Percentiles rank a stretch among this genome's conserved stretches.
Conservation (phyloP, 2,329 filamentous ascomycete species). For the Ambrosiella cleistominuta region DNA sequence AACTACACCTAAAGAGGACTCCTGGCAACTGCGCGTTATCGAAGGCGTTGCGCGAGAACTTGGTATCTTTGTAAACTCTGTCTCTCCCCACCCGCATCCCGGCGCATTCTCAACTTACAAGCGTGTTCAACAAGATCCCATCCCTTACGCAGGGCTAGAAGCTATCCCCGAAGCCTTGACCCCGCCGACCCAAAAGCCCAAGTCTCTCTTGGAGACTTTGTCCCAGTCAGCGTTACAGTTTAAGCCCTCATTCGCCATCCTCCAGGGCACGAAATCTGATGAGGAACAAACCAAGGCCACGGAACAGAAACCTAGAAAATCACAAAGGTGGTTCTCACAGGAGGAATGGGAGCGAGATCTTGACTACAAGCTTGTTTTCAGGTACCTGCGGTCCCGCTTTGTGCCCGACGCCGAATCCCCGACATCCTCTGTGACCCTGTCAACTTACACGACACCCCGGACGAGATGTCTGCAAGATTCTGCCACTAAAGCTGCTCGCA, state of each 20-base stretch:
- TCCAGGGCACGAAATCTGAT: slow-evolving; percentile 13
- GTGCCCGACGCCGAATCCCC: slow-evolving; percentile 25
- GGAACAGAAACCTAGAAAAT: background rate
- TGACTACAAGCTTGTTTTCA: slow-evolving; percentile 81
- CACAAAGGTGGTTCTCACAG: slow-evolving; percentile 31
- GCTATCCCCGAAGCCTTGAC: slow-evolving; percentile 36
- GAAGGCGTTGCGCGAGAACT: slow-evolving; percentile 77
- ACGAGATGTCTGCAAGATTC: slow-evolving; percentile 40
- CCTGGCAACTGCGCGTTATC: slow-evolving; percentile 63
- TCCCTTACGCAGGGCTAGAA: slow-evolving; percentile 65
- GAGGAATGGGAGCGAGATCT: slow-evolving; percentile 91
- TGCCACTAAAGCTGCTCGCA: slow-evolving; percentile 62
- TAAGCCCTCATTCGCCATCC: slow-evolving; percentile 15
- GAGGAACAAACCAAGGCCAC: background rate
- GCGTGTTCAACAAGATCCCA: slow-evolving; percentile 41
- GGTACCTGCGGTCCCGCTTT: slow-evolving; percentile 66
- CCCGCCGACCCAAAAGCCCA: slow-evolving; percentile 14
- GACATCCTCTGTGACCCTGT: slow-evolving; percentile 19
- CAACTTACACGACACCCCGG: background rate
- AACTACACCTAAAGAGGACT: slow-evolving; percentile 23
- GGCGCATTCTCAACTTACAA: slow-evolving; percentile 76
- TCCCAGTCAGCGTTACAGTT: slow-evolving; percentile 11
- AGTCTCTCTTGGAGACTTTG: slow-evolving; percentile 7
- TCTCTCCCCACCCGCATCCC: slow-evolving; percentile 56
- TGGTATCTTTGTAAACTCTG: slow-evolving; percentile 62